These are phyloP conservation scores for Isoetes taiwanensis DNA, from an alignment of 75 land plant genomes.

Conservation along the genomic window DNA sequence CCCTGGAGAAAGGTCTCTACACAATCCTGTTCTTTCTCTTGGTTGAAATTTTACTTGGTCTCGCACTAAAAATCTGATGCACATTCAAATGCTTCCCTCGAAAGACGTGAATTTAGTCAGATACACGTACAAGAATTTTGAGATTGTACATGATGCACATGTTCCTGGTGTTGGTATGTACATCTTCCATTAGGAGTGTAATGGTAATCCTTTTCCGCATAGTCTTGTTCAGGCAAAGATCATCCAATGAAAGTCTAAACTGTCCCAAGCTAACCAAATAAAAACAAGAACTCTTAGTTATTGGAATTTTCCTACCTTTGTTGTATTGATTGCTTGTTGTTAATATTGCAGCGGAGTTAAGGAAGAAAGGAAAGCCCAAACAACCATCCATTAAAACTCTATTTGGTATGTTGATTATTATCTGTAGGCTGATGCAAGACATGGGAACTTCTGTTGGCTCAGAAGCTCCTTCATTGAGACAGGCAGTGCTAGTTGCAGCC, in stretches of 20 bases:
- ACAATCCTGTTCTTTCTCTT: too few species aligned
- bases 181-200: too few species aligned
- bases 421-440: too few species aligned
- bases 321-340: too few species aligned
- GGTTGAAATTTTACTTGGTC: too few species aligned
- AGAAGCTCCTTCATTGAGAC: constrained; percentile 71
- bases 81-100: constrained; percentile 41
- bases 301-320: too few species aligned
- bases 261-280: too few species aligned
- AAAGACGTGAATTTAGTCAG: constrained; percentile 60
- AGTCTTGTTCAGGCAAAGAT: too few species aligned
- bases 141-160: constrained; percentile 58
- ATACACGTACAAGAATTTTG: constrained; percentile 61
- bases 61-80: too few species aligned
- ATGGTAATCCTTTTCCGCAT: too few species aligned
- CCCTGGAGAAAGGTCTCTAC: constrained; percentile 44
- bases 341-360: constrained; percentile 56
- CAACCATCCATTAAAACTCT: constrained; percentile 82
- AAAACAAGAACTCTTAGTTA: too few species aligned
- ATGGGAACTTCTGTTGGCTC: constrained; percentile 99
- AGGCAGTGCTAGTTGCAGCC: constrained; percentile 80
- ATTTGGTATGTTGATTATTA: constrained; percentile 42
- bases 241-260: too few species aligned
- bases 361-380: constrained; percentile 70
- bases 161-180: constrained; percentile 67